phyloP scores from a whole-genome alignment of 257 asterid species.

The Scutellaria minor region DNA sequence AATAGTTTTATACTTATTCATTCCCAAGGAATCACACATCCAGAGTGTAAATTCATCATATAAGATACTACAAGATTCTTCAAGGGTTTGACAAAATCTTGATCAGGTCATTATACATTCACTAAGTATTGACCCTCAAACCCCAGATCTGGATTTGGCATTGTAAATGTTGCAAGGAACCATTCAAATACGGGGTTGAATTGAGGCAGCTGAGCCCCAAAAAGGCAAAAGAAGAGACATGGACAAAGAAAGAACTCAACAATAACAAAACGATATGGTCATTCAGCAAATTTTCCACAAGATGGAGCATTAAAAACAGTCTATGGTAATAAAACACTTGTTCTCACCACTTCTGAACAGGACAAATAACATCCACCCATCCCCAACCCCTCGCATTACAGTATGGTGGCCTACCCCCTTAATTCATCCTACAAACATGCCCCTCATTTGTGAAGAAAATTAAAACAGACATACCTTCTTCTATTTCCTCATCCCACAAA shows the following conservation, averaged over 20 bases:
- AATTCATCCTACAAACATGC: neutral
- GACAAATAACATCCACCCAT: neutral
- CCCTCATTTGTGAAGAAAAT: neutral
- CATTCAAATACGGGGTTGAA: neutral
- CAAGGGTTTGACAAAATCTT: conserved; percentile 6
- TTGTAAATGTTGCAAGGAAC: neutral
- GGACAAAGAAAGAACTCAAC: neutral
- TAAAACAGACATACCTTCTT: neutral
- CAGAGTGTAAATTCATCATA: neutral
- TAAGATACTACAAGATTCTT: neutral
- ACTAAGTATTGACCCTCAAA: conserved; percentile 7
- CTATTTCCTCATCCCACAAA: too few relatives aligned
- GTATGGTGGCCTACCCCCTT: neutral
- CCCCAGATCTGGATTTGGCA: neutral
- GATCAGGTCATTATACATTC: neutral
- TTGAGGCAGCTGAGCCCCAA: neutral
- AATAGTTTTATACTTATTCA: neutral
- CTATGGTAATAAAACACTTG: too few relatives aligned
- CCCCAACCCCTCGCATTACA: neutral
- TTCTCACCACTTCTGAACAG: too few relatives aligned
- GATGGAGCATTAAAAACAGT: neutral
- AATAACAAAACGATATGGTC: conserved; percentile 7
- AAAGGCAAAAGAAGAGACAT: neutral
- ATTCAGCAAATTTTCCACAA: neutral
- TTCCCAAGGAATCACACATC: neutral